These are phyloP conservation scores for Erodium trifolium DNA, from an alignment of 441 rosid species.

Conservation along the genomic window DNA sequence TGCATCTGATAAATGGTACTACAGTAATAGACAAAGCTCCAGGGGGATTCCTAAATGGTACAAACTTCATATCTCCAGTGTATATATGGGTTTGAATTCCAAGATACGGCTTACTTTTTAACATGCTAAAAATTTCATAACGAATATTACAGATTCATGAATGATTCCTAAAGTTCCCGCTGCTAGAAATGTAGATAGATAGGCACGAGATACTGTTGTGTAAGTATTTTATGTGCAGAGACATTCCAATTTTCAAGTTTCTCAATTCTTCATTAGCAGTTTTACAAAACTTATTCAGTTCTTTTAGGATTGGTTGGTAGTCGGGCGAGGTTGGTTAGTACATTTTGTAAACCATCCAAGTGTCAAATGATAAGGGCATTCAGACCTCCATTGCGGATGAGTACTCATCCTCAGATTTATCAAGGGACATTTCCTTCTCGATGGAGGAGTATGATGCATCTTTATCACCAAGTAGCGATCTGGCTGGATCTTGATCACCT, in stretches of 20 bases:
- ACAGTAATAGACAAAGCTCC: neutral
- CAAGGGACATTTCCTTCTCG: conserved; percentile 29
- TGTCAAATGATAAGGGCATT: neutral
- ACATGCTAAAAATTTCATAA: neutral
- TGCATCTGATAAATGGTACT: neutral
- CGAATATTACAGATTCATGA: neutral
- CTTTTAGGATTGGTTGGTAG: neutral
- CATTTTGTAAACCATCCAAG: neutral
- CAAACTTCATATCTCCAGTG: neutral
- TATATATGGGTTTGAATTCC: neutral
- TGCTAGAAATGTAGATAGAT: neutral
- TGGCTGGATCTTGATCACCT: conserved; percentile 37
- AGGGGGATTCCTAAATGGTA: neutral
- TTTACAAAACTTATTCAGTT: neutral
- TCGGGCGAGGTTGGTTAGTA: neutral
- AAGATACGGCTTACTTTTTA: neutral
- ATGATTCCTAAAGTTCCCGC: neutral
- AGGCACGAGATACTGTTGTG: too few species aligned
- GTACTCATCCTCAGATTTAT: conserved; percentile 24
- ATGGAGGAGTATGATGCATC: conserved; percentile 25
- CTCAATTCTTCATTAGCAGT: neutral
- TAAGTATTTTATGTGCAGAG: neutral
- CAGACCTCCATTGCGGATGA: conserved; percentile 29
- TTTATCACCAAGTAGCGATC: conserved; percentile 25
- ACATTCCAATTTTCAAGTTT: neutral